phyloP scores from a whole-genome alignment of 148 eudicot species.

The Spergularia bocconei region DNA sequence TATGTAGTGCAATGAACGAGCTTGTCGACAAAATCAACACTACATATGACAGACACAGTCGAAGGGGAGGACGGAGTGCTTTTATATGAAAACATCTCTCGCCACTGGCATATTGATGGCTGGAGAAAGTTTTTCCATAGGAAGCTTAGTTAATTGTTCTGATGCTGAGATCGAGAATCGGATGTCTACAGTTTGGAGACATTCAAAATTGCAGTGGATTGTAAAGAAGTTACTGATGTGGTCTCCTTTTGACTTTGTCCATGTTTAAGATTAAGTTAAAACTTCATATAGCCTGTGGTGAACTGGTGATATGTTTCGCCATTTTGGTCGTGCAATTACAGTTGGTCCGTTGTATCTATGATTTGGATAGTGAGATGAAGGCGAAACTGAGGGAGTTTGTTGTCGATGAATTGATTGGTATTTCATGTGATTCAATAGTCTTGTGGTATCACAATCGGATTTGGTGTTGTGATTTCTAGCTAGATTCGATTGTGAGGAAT shows the following conservation, averaged over 20 bases:
- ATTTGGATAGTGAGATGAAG: slow-evolving; percentile 3
- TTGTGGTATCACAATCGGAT: background rate
- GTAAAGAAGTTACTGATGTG: slow-evolving; percentile 7
- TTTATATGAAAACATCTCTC: slow-evolving; percentile 41
- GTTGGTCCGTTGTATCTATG: slow-evolving; percentile 1
- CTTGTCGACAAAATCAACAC: slow-evolving; percentile 83
- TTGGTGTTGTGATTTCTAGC: background rate
- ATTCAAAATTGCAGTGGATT: background rate
- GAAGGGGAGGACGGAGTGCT: slow-evolving; percentile 76
- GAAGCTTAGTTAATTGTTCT: slow-evolving; percentile 9
- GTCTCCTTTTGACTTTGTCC: background rate
- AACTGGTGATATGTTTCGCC: slow-evolving; percentile 10
- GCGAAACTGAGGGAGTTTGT: background rate
- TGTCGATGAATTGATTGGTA: slow-evolving; percentile 9
- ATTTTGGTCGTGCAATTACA: background rate
- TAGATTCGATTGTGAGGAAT: background rate
- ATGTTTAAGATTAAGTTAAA: background rate
- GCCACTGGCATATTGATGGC: background rate
- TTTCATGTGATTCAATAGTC: background rate
- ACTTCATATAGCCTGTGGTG: slow-evolving; percentile 12
- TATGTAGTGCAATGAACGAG: slow-evolving; percentile 81
- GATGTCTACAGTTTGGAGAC: background rate
- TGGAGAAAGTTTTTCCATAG: slow-evolving; percentile 4
- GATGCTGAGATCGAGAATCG: slow-evolving; percentile 10
- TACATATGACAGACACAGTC: slow-evolving; percentile 74